Conservation (phyloP, 2,329 filamentous ascomycete species). For the Aaosphaeria pasadenensis region DNA sequence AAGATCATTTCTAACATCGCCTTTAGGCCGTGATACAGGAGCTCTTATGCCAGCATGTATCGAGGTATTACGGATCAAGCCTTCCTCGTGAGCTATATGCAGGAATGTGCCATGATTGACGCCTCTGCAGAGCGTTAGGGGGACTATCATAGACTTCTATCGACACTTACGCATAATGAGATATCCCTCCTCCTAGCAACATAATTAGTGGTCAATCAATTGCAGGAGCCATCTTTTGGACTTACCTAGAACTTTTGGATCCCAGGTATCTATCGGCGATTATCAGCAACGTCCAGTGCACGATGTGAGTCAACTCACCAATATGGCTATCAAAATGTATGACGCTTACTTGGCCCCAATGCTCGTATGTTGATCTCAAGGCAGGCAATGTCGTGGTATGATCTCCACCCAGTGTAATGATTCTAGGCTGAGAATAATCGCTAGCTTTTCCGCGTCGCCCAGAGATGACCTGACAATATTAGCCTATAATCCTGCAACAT, state of each 20-base stretch:
- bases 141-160: background rate
- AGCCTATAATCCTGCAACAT: background rate
- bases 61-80: slow-evolving; percentile 56
- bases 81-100: slow-evolving; percentile 61
- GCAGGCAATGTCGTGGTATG: slow-evolving; percentile 56
- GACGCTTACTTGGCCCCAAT: slow-evolving; percentile 55
- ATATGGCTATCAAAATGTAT: slow-evolving; percentile 59
- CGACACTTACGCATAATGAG: slow-evolving; percentile 54
- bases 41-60: slow-evolving; percentile 62
- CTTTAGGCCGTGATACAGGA: slow-evolving; percentile 48
- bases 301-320: slow-evolving; percentile 20
- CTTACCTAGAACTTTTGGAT: slow-evolving; percentile 52
- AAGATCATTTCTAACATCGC: slow-evolving; percentile 55
- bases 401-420: slow-evolving; percentile 55
- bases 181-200: slow-evolving; percentile 52
- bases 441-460: slow-evolving; percentile 45
- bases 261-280: slow-evolving; percentile 50
- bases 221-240: background rate
- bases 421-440: slow-evolving; percentile 46
- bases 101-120: slow-evolving; percentile 62
- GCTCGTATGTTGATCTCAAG: slow-evolving; percentile 47
- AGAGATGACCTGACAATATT: slow-evolving; percentile 41
- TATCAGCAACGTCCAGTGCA: background rate
- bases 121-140: slow-evolving; percentile 23
- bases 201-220: no score